Conservation (phyloP, 805 yeast genomes). For the Metschnikowia similis region DNA sequence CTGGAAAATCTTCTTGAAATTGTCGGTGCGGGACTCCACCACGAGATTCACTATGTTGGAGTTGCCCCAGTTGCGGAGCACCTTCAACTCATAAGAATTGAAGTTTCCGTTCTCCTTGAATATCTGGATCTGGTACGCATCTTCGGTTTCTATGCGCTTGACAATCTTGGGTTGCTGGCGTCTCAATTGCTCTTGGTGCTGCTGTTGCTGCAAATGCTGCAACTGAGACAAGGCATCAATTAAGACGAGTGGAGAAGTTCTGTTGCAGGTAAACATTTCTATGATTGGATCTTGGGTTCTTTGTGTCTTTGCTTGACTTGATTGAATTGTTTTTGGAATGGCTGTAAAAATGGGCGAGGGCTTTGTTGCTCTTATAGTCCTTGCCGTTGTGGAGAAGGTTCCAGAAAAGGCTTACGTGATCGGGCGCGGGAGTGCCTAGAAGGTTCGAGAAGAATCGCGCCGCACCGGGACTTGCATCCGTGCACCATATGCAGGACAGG, state of each 20-base stretch:
- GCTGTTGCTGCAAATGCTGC: conserved; percentile 14
- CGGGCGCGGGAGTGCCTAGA: conserved; percentile 1
- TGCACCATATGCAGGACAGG: background rate
- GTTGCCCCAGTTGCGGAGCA: conserved; percentile 10
- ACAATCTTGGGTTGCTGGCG: conserved; percentile 24
- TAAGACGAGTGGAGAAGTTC: conserved; percentile 12
- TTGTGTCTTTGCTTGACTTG: background rate
- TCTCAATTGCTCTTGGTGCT: conserved; percentile 9
- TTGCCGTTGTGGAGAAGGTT: conserved; percentile 7
- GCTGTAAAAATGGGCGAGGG: no score
- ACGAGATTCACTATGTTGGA: conserved; percentile 14
- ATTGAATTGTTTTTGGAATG: no score
- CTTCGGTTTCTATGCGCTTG: conserved; percentile 33
- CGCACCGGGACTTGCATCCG: background rate
- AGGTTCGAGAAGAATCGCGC: background rate
- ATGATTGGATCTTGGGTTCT: background rate
- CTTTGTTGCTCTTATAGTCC: background rate
- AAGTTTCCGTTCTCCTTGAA: conserved; percentile 32
- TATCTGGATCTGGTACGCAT: conserved; percentile 33
- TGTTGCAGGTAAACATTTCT: conserved; percentile 15
- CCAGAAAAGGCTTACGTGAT: conserved; percentile 5
- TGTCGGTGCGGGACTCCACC: conserved; percentile 21
- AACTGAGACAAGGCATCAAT: conserved; percentile 13
- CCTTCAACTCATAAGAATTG: conserved; percentile 29
- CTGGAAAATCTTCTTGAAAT: conserved; percentile 29